These are phyloP conservation scores for Tetrahymena elliotti DNA, from an alignment of 73 alveolate species.

Conservation along the genomic window DNA sequence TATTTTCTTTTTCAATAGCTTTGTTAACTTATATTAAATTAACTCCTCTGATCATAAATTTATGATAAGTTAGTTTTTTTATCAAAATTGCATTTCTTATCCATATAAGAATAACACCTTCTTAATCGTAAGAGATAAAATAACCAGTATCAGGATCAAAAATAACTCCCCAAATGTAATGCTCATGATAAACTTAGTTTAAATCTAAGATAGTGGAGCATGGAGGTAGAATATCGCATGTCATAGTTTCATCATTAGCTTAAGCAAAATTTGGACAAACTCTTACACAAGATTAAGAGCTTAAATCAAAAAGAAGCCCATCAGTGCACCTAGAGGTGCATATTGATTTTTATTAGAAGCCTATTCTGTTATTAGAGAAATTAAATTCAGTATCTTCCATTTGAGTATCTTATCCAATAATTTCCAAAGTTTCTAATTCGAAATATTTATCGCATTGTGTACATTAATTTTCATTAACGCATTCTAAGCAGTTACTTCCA, in stretches of 20 bases:
- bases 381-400: not conserved
- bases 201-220: not conserved
- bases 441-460: not conserved
- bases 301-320: not conserved
- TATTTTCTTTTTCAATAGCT: not conserved
- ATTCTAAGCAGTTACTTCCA: not conserved
- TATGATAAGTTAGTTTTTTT: not conserved
- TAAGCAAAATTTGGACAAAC: not conserved
- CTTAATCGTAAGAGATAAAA: not conserved
- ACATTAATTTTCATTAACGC: not conserved
- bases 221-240: not conserved
- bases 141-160: not conserved
- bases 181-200: not conserved
- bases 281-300: not conserved
- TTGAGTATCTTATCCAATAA: too few species aligned
- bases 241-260: not conserved
- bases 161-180: not conserved
- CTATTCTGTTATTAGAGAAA: too few species aligned
- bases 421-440: not conserved
- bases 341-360: not conserved
- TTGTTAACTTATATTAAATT: not conserved
- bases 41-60: not conserved
- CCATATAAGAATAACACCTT: not conserved
- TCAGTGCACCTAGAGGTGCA: not conserved
- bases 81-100: not conserved